Percentiles rank a stretch among this genome's conserved stretches.
These are phyloP conservation scores for Picea mariana DNA, from an alignment of 83 land plant genomes.

Conservation along the genomic window DNA sequence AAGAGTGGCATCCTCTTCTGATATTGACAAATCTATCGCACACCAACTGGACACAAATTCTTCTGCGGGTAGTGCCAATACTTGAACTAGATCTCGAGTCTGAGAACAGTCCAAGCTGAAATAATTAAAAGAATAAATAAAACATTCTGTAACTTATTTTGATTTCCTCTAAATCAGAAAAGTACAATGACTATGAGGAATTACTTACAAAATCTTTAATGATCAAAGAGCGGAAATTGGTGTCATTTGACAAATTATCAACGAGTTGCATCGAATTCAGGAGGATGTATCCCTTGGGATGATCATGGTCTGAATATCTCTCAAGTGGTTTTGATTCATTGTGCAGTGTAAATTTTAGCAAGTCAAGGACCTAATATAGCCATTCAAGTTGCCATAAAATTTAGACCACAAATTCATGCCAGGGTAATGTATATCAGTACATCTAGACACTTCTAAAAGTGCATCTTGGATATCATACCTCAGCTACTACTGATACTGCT, in stretches of 20 bases:
- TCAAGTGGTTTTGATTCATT: constrained; percentile 30
- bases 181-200: not conserved
- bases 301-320: constrained; percentile 22
- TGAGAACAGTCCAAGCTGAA: constrained; percentile 27
- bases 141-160: not conserved
- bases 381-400: constrained; percentile 13
- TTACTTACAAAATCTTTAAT: constrained; percentile 64
- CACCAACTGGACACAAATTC: constrained; percentile 84
- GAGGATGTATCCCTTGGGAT: constrained; percentile 69
- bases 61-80: constrained; percentile 61
- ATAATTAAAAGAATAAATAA: constrained; percentile 14
- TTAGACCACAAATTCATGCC: not conserved
- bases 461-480: constrained; percentile 48
- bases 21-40: constrained; percentile 40
- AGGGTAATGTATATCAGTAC: not conserved
- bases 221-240: constrained; percentile 77
- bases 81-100: constrained; percentile 67
- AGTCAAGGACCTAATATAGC: constrained; percentile 57
- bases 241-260: constrained; percentile 92
- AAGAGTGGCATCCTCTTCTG: constrained; percentile 68
- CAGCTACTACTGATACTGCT: constrained; percentile 64
- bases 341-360: constrained; percentile 56
- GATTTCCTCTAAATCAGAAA: not conserved
- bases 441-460: not conserved
- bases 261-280: constrained; percentile 84